Evolutionary conservation across 2,329 filamentous ascomycete genomes (phyloP), one percentile per base, ranked within the genome.

Genomic region (Cladosporium oxysporum): DNA sequence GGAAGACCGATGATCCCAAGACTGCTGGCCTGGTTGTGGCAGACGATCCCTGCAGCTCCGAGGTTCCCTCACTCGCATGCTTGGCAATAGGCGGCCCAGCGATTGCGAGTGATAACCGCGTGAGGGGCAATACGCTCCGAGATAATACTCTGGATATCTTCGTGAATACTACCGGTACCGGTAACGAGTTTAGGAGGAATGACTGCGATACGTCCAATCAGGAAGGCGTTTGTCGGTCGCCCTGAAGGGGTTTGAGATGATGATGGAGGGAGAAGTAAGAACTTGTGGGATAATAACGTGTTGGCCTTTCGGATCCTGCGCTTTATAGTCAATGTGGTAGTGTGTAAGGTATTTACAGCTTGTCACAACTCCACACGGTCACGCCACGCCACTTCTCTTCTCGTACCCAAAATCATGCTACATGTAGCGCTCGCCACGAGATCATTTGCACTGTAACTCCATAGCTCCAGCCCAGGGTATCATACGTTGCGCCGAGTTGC

Each of bases 81-180:
- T 10, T 55, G 1, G 21, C 21, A 8, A 12, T 31, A 23, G 23
- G 33, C 16, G 33, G 31, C 8, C 26, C 60, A 10, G 65, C 66
- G 5, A 66, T 75, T 14, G 69, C 76, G 0, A 69, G 23, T 0
- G 69, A 71, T 1, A 79, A 78, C 41, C 47, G 71, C 1, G 58
- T 79, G 21, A 68, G 69, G 11, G 69, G 69, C 5, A 79, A 79
- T 35, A 75, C 64, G 0, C 49, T 79, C 2, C 68, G 65, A 10
- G 65, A 74, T 0, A 78, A 78, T 49, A 72, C 74, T 31, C 62
- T 70, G 11, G 75, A 77, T 31, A 59, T 68, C 31, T 66, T 50
- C 21, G 21, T 52, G 41, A 35, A 50, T 16, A 41, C 62, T 12
- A 55, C 37, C 26, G 61, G 61, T 7, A 31, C 23, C 18, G 60